These are phyloP conservation scores for Stagonosporopsis cucurbitacearum DNA, from an alignment of 2,329 filamentous ascomycete genomes.

Conservation along the genomic window DNA sequence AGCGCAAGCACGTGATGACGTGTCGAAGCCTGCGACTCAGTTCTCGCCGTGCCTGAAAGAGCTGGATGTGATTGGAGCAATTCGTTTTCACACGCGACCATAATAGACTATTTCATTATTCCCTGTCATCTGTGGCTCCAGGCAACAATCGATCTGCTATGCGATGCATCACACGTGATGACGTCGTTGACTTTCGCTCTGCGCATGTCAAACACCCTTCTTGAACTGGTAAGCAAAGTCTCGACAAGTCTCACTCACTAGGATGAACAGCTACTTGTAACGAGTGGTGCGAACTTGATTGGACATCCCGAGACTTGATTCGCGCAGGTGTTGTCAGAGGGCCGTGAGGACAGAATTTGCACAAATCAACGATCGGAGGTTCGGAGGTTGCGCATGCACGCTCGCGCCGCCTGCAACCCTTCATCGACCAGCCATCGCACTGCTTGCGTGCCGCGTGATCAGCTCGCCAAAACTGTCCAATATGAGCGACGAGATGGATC, in stretches of 20 bases:
- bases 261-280: not conserved
- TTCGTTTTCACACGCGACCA: not conserved
- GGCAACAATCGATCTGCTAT: not conserved
- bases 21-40: not conserved
- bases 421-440: constrained; percentile 12
- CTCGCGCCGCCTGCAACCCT: not conserved
- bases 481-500: constrained; percentile 46
- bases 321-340: not conserved
- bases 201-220: not conserved
- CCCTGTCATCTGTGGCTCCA: not conserved
- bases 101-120: too few relatives aligned
- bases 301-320: not conserved
- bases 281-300: not conserved
- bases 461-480: constrained; percentile 19
- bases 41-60: not conserved
- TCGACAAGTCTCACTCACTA: not conserved
- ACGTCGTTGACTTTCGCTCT: constrained; percentile 5
- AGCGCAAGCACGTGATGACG: constrained; percentile 9
- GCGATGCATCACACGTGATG: constrained; percentile 1
- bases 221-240: not conserved
- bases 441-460: constrained; percentile 25
- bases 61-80: not conserved
- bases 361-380: not conserved
- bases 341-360: not conserved
- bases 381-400: not conserved